These are phyloP conservation scores for Hordeum vulgare DNA, from an alignment of 176 grass and related monocot genomes.

Conservation along the genomic window MorexV3_pseudomolecules_assembly NC_058521.1:505001608-505002107, in stretches of 20 bases:
- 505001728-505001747: not conserved
- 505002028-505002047: not conserved
- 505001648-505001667: not conserved
- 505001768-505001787: conserved; percentile 1
- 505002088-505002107: conserved; percentile 32
- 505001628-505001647: not conserved
- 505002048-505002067: not conserved
- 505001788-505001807: not conserved
- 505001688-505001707: not conserved
- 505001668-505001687: conserved; percentile 16
- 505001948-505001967: not conserved
- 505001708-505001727: conserved; percentile 8
- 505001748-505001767: not conserved
- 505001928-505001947: not conserved
- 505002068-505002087: conserved; percentile 40
- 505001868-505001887: conserved; percentile 32
- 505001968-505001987: conserved; percentile 12
- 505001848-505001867: not conserved
- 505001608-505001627: not conserved
- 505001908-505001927: not conserved
- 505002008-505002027: conserved; percentile 18
- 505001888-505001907: conserved; percentile 8
- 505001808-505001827: conserved; percentile 8
- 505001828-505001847: conserved; percentile 1
- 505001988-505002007: conserved; percentile 5